Conservation (phyloP, 805 yeast species). For the Teunomyces aglyptinius region DNA sequence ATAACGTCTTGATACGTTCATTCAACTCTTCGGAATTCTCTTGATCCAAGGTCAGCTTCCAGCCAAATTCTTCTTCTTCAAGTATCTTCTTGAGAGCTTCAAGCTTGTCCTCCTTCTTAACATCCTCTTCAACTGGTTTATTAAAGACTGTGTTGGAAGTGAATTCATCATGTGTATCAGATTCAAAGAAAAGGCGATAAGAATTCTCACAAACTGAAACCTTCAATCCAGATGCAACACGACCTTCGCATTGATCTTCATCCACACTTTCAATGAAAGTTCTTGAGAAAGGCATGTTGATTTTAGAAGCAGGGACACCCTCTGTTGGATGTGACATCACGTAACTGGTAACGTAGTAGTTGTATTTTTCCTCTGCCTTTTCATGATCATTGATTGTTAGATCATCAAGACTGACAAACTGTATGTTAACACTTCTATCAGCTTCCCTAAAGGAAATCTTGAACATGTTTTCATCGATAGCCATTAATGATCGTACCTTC, state of each 20-base stretch:
- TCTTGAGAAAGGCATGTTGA: constrained; percentile 77
- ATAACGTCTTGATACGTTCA: constrained; percentile 31
- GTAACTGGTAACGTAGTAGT: constrained; percentile 89
- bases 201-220: constrained; percentile 78
- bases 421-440: constrained; percentile 58
- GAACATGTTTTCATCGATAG: constrained; percentile 87
- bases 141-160: constrained; percentile 56
- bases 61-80: constrained; percentile 52
- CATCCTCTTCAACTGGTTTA: constrained; percentile 28
- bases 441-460: constrained; percentile 68
- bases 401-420: constrained; percentile 85
- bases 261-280: constrained; percentile 53
- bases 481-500: constrained; percentile 78
- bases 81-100: constrained; percentile 37
- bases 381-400: constrained; percentile 71
- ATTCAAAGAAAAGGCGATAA: constrained; percentile 78
- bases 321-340: constrained; percentile 97
- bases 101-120: constrained; percentile 28
- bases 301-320: constrained; percentile 77
- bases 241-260: constrained; percentile 60
- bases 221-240: constrained; percentile 64
- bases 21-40: constrained; percentile 32
- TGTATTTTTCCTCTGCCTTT: constrained; percentile 80
- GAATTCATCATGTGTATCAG: constrained; percentile 75
- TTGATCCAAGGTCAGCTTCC: constrained; percentile 47